Percentiles rank a stretch among this genome's conserved stretches.
Conservation (phyloP, 176 grass and related monocot species). For the Cymbopogon citratus region DNA sequence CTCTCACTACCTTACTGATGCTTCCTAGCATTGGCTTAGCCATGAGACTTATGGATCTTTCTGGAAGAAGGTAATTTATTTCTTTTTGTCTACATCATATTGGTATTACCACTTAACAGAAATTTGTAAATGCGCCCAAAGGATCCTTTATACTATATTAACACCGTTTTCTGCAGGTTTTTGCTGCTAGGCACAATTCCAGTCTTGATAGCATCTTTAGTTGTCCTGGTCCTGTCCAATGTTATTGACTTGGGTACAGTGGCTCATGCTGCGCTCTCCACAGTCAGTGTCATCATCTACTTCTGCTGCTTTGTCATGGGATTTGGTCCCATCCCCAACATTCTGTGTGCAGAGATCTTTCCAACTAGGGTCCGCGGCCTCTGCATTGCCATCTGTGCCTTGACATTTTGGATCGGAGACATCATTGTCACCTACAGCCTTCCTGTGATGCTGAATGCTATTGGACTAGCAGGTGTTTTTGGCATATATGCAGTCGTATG, state of each 20-base stretch:
- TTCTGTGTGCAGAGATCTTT: conserved; percentile 87
- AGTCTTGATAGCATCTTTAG: conserved; percentile 59
- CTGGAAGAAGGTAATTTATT: conserved; percentile 76
- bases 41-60: conserved; percentile 96
- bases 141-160: not conserved
- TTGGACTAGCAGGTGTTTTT: conserved; percentile 82
- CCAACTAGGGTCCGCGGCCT: conserved; percentile 75
- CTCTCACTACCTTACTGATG: conserved; percentile 83
- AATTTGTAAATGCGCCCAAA: not conserved
- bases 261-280: conserved; percentile 64
- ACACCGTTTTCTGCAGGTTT: conserved; percentile 45
- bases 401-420: conserved; percentile 73
- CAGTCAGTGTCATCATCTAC: conserved; percentile 69
- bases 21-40: conserved; percentile 88
- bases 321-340: conserved; percentile 84
- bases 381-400: conserved; percentile 79
- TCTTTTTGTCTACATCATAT: not conserved
- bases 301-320: conserved; percentile 94
- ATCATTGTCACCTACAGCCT: conserved; percentile 83
- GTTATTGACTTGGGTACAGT: conserved; percentile 51
- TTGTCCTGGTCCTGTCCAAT: conserved; percentile 72
- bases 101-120: not conserved
- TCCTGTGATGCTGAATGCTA: conserved; percentile 69
- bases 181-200: conserved; percentile 80
- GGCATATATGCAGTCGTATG: conserved; percentile 80